Conservation (phyloP, 2,329 filamentous ascomycete species). For the Zymoseptoria crescenta region DNA sequence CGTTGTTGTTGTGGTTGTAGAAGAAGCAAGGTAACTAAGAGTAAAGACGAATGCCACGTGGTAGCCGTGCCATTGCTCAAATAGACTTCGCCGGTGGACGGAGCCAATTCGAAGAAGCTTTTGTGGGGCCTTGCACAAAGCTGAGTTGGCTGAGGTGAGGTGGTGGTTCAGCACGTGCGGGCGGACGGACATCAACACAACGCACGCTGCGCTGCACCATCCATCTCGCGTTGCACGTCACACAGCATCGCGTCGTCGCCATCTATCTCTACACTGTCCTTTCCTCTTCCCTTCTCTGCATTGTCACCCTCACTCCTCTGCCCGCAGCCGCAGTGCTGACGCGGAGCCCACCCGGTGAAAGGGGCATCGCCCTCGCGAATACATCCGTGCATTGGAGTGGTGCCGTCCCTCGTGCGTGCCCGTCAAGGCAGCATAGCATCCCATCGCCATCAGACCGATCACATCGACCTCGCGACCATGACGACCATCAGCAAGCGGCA, state of each 20-base stretch:
- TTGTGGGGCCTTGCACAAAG: neutral
- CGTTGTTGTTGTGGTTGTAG: too few relatives aligned
- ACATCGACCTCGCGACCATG: conserved; percentile 50
- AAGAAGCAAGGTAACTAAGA: too few relatives aligned
- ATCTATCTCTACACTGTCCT: neutral
- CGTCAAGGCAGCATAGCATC: conserved; percentile 2
- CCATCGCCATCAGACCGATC: neutral
- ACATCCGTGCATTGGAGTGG: neutral
- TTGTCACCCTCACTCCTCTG: neutral
- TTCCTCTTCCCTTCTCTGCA: neutral
- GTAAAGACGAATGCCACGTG: neutral
- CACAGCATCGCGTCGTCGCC: neutral
- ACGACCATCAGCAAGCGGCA: conserved; percentile 83
- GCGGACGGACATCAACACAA: neutral
- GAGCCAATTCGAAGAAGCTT: neutral
- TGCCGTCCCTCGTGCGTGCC: neutral
- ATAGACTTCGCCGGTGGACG: too few relatives aligned
- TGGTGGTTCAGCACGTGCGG: neutral
- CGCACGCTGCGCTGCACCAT: neutral
- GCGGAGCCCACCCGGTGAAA: neutral
- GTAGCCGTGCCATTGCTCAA: neutral
- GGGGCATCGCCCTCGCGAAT: neutral
- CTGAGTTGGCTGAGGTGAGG: neutral
- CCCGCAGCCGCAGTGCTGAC: neutral
- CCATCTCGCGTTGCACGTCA: neutral